These are phyloP conservation scores for Choricystis sp. DNA, from an alignment of 139 green algal genomes.

Conservation along the genomic window DNA sequence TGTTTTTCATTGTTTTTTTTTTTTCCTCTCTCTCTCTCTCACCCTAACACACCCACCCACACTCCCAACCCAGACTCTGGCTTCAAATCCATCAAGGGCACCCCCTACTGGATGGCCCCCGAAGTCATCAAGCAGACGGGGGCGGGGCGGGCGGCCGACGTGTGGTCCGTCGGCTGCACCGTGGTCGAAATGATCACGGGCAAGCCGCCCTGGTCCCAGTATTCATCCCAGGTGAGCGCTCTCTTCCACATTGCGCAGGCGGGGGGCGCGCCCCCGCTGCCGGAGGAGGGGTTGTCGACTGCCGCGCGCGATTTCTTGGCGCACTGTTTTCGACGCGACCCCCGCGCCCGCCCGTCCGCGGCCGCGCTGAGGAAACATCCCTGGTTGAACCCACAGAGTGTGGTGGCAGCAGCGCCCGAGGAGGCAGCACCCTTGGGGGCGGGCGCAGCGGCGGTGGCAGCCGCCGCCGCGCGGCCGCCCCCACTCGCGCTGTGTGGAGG, in stretches of 20 bases:
- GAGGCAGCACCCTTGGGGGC: background rate
- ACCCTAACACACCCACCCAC: background rate
- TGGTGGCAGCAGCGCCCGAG: background rate
- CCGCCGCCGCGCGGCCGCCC: background rate
- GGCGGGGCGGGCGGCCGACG: constrained; percentile 72
- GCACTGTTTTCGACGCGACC: constrained; percentile 66
- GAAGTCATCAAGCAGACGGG: constrained; percentile 83
- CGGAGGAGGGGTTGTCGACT: constrained; percentile 44
- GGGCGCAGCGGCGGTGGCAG: background rate
- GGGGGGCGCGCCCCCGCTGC: constrained; percentile 55
- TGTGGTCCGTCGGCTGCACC: constrained; percentile 90
- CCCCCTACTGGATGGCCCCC: constrained; percentile 96
- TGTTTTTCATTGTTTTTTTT: background rate
- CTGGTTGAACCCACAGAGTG: constrained; percentile 31
- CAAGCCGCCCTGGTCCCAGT: constrained; percentile 63
- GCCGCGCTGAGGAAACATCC: constrained; percentile 56
- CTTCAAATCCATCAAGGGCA: constrained; percentile 78
- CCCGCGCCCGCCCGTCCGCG: constrained; percentile 43
- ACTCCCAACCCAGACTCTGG: constrained; percentile 25
- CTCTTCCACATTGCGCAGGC: constrained; percentile 83
- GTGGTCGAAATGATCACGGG: constrained; percentile 94
- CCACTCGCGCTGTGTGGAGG: background rate
- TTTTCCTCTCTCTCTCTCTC: background rate
- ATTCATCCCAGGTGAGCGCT: constrained; percentile 39
- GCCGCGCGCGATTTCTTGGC: constrained; percentile 81